These are phyloP conservation scores for Verticillium klebahnii DNA, from an alignment of 2,329 filamentous ascomycete genomes.

Conservation along the genomic window DNA sequence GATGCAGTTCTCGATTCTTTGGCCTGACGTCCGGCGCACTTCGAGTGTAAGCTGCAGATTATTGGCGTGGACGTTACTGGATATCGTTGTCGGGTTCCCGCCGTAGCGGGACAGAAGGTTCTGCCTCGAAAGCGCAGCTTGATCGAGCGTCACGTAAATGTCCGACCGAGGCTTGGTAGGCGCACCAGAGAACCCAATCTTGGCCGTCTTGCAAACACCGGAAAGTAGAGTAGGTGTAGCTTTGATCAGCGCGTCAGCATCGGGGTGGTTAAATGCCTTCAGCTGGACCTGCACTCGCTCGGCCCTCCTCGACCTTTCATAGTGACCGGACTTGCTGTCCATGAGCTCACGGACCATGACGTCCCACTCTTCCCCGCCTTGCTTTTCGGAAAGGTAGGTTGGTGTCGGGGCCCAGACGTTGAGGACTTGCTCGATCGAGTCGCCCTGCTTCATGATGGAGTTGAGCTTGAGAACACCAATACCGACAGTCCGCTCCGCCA, in stretches of 20 bases:
- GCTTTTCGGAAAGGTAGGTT: slow-evolving; percentile 49
- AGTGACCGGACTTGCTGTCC: slow-evolving; percentile 67
- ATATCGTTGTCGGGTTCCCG: slow-evolving; percentile 71
- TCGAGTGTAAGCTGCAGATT: slow-evolving; percentile 89
- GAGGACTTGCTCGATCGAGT: slow-evolving; percentile 71
- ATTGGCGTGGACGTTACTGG: slow-evolving; percentile 55
- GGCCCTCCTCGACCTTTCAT: slow-evolving; percentile 66
- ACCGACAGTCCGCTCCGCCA: slow-evolving; percentile 65
- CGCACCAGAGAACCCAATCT: slow-evolving; percentile 91
- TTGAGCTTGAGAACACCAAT: slow-evolving; percentile 76
- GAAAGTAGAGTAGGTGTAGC: slow-evolving; percentile 84
- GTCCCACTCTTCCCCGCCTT: slow-evolving; percentile 65
- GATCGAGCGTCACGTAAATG: slow-evolving; percentile 84
- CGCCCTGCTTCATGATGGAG: slow-evolving; percentile 63
- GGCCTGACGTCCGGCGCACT: slow-evolving; percentile 72
- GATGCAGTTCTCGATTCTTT: slow-evolving; percentile 83
- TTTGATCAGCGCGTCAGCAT: slow-evolving; percentile 77
- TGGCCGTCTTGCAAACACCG: slow-evolving; percentile 72
- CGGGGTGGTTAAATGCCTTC: slow-evolving; percentile 69
- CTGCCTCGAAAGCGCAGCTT: slow-evolving; percentile 74
- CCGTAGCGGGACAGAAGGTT: slow-evolving; percentile 60
- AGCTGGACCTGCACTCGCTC: slow-evolving; percentile 78
- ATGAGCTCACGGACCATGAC: slow-evolving; percentile 69
- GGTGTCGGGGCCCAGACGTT: slow-evolving; percentile 69
- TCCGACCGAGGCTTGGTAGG: slow-evolving; percentile 86